phyloP scores from a whole-genome alignment of 805 yeast species.

The Spathaspora boniae region DNA sequence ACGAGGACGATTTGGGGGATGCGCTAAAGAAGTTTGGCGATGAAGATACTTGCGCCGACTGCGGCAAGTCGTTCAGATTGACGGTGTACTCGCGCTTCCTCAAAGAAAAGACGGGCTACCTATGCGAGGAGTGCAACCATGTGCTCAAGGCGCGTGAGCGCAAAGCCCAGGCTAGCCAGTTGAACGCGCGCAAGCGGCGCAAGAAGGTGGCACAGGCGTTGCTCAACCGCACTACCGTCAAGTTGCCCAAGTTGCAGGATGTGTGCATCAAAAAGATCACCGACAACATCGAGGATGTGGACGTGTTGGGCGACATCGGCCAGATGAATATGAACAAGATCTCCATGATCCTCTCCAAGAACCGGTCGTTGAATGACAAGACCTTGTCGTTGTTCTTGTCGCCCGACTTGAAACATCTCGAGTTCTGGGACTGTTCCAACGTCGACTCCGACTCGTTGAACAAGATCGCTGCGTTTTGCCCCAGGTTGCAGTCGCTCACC shows the following conservation, averaged over 20 bases:
- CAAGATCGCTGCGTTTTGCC: slow-evolving; percentile 75
- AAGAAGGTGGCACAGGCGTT: slow-evolving; percentile 82
- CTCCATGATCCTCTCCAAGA: slow-evolving; percentile 72
- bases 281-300: slow-evolving; percentile 66
- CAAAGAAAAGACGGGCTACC: slow-evolving; percentile 54
- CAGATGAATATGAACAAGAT: slow-evolving; percentile 65
- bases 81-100: slow-evolving; percentile 62
- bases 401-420: slow-evolving; percentile 52
- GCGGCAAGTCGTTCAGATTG: slow-evolving; percentile 56
- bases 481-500: slow-evolving; percentile 60
- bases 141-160: slow-evolving; percentile 38
- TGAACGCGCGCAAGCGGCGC: slow-evolving; percentile 67
- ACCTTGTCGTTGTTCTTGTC: slow-evolving; percentile 74
- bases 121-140: slow-evolving; percentile 62
- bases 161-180: slow-evolving; percentile 47
- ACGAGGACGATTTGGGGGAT: slow-evolving; percentile 24
- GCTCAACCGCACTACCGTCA: slow-evolving; percentile 63
- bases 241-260: slow-evolving; percentile 74
- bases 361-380: slow-evolving; percentile 69
- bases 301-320: slow-evolving; percentile 86
- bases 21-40: slow-evolving; percentile 41
- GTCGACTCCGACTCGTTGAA: slow-evolving; percentile 62
- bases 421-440: slow-evolving; percentile 91
- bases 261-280: slow-evolving; percentile 69
- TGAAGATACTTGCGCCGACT: slow-evolving; percentile 59